Base-by-base conservation (phyloP, 148 eudicot species). In the Nyssa sinensis region DNA sequence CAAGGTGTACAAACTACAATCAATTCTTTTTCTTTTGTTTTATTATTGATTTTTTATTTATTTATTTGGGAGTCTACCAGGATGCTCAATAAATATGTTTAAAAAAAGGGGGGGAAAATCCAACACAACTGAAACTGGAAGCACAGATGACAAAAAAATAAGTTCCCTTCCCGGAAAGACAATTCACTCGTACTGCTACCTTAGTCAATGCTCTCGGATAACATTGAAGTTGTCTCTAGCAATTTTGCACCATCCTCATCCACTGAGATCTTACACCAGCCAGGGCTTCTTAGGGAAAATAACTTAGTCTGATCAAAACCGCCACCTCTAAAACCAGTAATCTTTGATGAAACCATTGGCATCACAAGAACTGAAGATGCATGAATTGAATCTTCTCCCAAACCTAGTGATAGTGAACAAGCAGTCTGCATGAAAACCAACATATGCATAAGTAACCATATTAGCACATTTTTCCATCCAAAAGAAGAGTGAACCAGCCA, bases 271-370 rank as follows among this genome's bases (percentile, higher is more conserved):
- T 82, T 90, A 81, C 83, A 86, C 97, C 94, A 88, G 69, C 92
- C 87, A 39, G 73, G 75, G 79, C 76, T 71, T 81, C 90, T 84
- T 72, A 80, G 72, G 3, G 90, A 83, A 70, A 85, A 90, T 57
- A 86, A 74, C 81, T 88, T 92, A 62, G 87, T 69, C 73, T 89
- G 73, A 33, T 88, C 96, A 19, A 82, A 77, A 41, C 78, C 77
- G 34, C 64, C 71, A 49, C 87, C 91, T 90, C 99, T 85, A 67
- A 95, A 95, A 28, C 99, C 97, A 5, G 89, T 95, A 28, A 90
- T 89, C 82, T 93, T 94, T 2, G 97, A 95, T n/a, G 99, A 95
- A 62, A 93, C 84, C 97, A 95, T 95, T 32, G 97, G 94, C 97
- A 95, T 92, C 63, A 78, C 94, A 21, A 95, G 82, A 73, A 95